Evolutionary conservation across 1,284 basidiomycete species (phyloP), one percentile per base, ranked within the genome.

Genomic region (Pseudozyma tsukubaensis): DNA sequence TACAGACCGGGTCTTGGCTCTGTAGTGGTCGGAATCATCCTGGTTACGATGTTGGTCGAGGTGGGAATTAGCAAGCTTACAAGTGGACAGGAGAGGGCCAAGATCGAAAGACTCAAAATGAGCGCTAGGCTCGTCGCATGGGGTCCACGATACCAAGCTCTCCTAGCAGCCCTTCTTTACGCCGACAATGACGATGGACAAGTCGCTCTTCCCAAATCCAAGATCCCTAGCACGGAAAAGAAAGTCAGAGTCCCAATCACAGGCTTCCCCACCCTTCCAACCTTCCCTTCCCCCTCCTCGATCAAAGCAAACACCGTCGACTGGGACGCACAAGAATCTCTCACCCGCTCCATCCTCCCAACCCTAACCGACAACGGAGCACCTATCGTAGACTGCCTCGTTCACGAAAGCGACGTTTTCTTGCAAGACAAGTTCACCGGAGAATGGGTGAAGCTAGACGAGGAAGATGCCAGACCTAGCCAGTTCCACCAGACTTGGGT

Each of bases 171-270:
- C 4, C 29, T 66, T 3, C 32, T 55, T 6, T 42, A 54, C 21
- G 35, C 44, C 10, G 4, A 35, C 11, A 0, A 43, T 29, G 24
- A 29, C 50, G 6, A 29, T 3, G 24, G 6, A 29, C 24, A 54
- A 0, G 55, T 59, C 14, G 52, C 54, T 2, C 24, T 58, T 9
- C 34, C 32, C 10, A 24, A 37, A 1, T 49, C 51, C 6, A 71
- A 71, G 40, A 5, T 61, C 37, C 35, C 65, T 3, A 10, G 42
- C 12, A 47, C 44, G 13, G 78, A 81, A 44, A 82, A 78, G 49
- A 84, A 83, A 56, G 81, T 84, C 10, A 56, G 74, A 2, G 77
- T 84, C 0, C 79, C 79, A 1, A 68, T 83, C 19, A 56, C 63
- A 4, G 78, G 78, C n/a, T 80, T 76, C 50, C 36, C 55, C 11